Base-by-base conservation (phyloP, 2,329 filamentous ascomycete genomes). In the Lecanicillium sp. region DNA sequence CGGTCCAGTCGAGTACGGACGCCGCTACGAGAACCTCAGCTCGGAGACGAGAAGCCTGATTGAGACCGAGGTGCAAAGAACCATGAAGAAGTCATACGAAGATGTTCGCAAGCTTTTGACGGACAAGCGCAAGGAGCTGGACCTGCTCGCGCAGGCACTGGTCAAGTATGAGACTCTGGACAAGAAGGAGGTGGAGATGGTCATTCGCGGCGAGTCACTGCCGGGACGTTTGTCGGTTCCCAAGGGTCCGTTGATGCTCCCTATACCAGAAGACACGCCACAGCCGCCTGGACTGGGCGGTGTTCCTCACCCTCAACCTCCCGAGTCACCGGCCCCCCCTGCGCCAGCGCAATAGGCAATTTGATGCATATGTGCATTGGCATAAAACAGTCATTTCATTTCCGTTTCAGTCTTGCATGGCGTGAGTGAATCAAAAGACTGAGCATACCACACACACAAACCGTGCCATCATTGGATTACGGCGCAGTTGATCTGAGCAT, bases 151-250 rank as follows among this genome's bases (percentile, higher is more conserved):
- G 19, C 80, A 89, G 54, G 92, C 89, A 5, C 72, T 98, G 9
- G 79, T 98, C 25, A 82, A 95, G 60, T 96, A 95, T 60, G 92
- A 98, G 68, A 95, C 88, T 0, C 66, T 98, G 37, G 83, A 84
- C 58, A 85, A 83, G 59, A 80, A 83, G 3, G 92, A 98, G 60
- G 94, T 96, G 46, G 80, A 89, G 59, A 86, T 84, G 67, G 85
- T 96, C 5, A 80, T 98, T 46, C 78, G 76, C 37, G 92, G 92
- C 27, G 87, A 95, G 64, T 82, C 84, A 55, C 67, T 98, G 28
- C 70, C 80, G 1, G 73, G 75, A 33, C 85, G 85, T 43, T 63
- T 53, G 30, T 52, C 56, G 11, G 49, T 90, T 13, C 86, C 86
- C 0, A 63, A 60, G 42, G 63, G 63, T 4, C 62, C 63, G 2